Base-by-base conservation (phyloP, 202 grass and related monocot species). In the Digitaria exilis region DNA sequence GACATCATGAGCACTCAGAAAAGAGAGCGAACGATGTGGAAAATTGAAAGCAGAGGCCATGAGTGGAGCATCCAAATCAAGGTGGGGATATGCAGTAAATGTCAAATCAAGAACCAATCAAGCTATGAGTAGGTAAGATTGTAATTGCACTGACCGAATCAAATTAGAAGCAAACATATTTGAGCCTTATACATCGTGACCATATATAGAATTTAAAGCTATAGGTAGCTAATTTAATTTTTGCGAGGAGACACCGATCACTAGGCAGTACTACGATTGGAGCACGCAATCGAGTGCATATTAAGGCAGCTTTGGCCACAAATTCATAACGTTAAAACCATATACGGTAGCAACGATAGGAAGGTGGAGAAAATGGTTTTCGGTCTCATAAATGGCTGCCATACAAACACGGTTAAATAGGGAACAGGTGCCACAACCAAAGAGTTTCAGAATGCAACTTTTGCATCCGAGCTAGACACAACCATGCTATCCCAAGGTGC, bases 391-490 rank as follows among this genome's bases (percentile, higher is more conserved):
- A 64, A 52, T 73, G 68, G 22, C 49, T 82, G 66, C 24, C 79
- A 82, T 68, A 86, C 59, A 89, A 9, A 72, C 26, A 55, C 49
- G 57, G 30, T 34, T 68, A 82, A 67, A 77, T 74, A 86, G 83
- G 84, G 60, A 67, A 83, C 79, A 72, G 30, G 59, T 73, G 39
- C 15, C 16, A 60, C 52, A 60, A 78, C 67, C 52, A 73, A 60
- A 73, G 29, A 82, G 84, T 82, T 72, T 86, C 73, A 86, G 51
- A 62, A 69, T 82, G 84, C 84, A 52, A 75, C 84, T 73, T 86
- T 60, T 66, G 57, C 83, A 89, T 89, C 72, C 52, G 76, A 85
- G 45, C 56, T 81, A 69, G 35, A 76, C 76, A 80, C 69, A 72
- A 66, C 14, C 72, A 73, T 82, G 58, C 83, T 72, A 82, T 30